Base-by-base conservation (phyloP, 805 yeast species). In the Suhomyces vadensis region DNA sequence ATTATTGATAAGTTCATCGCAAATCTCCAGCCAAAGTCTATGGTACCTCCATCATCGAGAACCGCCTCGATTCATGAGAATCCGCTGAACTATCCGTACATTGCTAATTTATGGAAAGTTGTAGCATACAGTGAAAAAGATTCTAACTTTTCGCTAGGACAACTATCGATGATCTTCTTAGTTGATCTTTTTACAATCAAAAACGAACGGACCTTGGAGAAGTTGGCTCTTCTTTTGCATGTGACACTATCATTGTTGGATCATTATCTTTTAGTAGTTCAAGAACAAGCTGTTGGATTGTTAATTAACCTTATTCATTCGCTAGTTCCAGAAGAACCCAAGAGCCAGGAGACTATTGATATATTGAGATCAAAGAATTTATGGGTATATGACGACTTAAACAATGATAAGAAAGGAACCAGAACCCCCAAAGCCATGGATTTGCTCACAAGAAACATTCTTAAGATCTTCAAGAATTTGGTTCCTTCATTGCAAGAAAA, bases 351-450 rank as follows among this genome's bases (percentile, higher is more conserved):
- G 36, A 75, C 85, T 0, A 81, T 86, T 10, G 78, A 78, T 6
- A 53, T 77, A 19, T 67, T 91, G 36, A 67, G 88, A 51, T 67
- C 73, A 41, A 73, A 75, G 29, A 84, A 80, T 38, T 61, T 86
- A 4, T 94, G 99, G 99, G 73, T 82, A 0, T 92, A 94, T 59
- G 95, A 87, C 53, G 97, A 91, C 58, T 67, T 91, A 54, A 79
- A 81, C 48, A 82, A 82, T 48, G 91, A 85, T 53, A 83, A 82
- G 53, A 61, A 60, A 31, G 92, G 95, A 0, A 91, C 92, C 0
- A 71, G 91, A 31, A 87, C 95, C 2, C 97, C 97, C 0, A 82
- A 81, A 51, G 79, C 79, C 23, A 91, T 92, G 97, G 95, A 87
- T 54, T 59, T 73, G 7, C 65, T 91, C 48, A 82, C 87, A 2